phyloP scores from a whole-genome alignment of 2,329 filamentous ascomycete genomes.

The Pestalotiopsis sp. region DNA sequence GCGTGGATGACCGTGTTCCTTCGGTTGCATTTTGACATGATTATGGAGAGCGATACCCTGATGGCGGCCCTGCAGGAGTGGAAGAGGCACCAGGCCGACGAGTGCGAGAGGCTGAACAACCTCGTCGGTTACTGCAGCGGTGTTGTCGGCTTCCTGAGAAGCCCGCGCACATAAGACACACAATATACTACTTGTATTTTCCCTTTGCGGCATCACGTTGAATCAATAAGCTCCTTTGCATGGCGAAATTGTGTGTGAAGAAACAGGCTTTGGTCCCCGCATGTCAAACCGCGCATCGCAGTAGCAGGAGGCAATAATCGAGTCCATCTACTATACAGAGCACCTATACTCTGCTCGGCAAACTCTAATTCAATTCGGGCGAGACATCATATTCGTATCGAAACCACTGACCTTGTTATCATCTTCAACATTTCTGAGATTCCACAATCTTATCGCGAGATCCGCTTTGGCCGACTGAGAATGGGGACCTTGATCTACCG shows the following conservation, averaged over 20 bases:
- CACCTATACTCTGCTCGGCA: neutral
- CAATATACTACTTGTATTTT: neutral
- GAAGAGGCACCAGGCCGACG: constrained; percentile 72
- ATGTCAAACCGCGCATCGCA: no score
- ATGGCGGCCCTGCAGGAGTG: constrained; percentile 67
- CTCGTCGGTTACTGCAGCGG: constrained; percentile 88
- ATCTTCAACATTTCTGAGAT: no score
- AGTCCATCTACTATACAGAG: neutral
- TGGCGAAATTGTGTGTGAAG: no score
- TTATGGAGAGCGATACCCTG: constrained; percentile 55
- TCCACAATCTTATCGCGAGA: no score
- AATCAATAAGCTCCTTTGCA: no score
- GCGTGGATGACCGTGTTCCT: constrained; percentile 98
- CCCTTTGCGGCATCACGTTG: neutral
- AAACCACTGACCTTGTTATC: no score
- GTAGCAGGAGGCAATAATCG: neutral
- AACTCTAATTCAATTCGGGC: neutral
- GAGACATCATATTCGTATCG: no score
- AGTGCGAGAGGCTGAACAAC: constrained; percentile 71
- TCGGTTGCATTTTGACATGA: constrained; percentile 69
- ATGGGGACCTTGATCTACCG: neutral
- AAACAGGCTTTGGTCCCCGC: no score
- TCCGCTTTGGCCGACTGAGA: neutral
- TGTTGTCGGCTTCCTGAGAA: constrained; percentile 80
- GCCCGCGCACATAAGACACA: constrained; percentile 49